Conservation (phyloP, 805 yeast genomes). For the Barnettozyma wickerhamii region DNA sequence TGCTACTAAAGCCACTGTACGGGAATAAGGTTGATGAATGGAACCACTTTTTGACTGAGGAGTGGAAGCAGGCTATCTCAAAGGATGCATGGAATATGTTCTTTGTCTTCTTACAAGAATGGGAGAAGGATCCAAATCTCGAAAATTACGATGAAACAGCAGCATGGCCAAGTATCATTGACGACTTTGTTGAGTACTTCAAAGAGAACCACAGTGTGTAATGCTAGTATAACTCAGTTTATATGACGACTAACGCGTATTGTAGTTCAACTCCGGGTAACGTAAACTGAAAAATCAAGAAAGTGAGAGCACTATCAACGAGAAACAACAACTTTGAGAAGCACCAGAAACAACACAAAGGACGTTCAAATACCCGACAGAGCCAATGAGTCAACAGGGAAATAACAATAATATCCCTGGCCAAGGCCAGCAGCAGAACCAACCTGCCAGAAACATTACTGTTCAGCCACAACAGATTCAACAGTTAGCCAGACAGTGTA, state of each 20-base stretch:
- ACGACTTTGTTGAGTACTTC: conserved; percentile 67
- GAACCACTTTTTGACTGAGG: conserved; percentile 47
- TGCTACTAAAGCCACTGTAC: conserved; percentile 44
- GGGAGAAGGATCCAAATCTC: conserved; percentile 49
- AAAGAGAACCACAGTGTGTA: conserved; percentile 11
- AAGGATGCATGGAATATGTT: conserved; percentile 87
- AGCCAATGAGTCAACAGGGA: conserved; percentile 9
- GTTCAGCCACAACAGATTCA: conserved; percentile 30
- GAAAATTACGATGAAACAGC: conserved; percentile 68
- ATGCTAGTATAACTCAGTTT: too few species aligned
- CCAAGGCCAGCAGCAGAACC: conserved; percentile 2
- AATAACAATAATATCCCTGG: not conserved
- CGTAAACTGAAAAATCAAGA: too few species aligned
- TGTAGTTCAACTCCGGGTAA: too few species aligned
- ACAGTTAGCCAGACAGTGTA: conserved; percentile 55
- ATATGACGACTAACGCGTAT: too few species aligned
- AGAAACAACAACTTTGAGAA: not conserved
- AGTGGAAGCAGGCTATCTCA: conserved; percentile 46
- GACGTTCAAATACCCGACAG: too few species aligned
- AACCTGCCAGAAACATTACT: conserved; percentile 2
- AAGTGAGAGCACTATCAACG: not conserved
- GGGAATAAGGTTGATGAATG: conserved; percentile 44
- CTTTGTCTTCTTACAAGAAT: conserved; percentile 53
- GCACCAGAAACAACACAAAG: not conserved
- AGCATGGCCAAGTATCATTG: conserved; percentile 91